Evolutionary conservation across 345 rosid genomes (phyloP).

Genomic region (Zanthoxylum bungeanum): DNA sequence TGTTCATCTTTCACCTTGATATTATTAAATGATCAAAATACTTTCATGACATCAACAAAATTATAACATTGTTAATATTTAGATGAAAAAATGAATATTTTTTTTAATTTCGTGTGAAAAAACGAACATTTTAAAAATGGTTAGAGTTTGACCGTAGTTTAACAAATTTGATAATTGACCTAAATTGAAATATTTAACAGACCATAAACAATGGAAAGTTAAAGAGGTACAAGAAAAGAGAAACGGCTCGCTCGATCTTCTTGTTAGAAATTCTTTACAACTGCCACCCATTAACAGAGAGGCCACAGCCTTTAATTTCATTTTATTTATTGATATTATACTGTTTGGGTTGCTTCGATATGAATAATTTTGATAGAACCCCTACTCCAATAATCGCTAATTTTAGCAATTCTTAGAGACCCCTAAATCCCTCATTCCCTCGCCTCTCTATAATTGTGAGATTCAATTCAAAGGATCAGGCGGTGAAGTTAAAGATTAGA

Average conservation of each 20-base stretch:
- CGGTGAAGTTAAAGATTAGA: neutral
- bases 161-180: too few relatives aligned
- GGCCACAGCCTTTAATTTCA: constrained; percentile 46
- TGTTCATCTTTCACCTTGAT: too few relatives aligned
- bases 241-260: constrained; percentile 27
- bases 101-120: too few relatives aligned
- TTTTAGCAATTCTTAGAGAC: constrained; percentile 1
- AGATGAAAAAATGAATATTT: too few relatives aligned
- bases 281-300: constrained; percentile 59
- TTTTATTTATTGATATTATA: neutral
- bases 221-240: constrained; percentile 23
- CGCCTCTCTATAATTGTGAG: neutral
- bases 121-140: too few relatives aligned
- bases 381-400: neutral
- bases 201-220: neutral
- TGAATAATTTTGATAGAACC: constrained; percentile 8
- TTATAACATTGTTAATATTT: too few relatives aligned
- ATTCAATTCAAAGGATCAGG: constrained; percentile 1
- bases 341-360: neutral
- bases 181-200: neutral
- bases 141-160: too few relatives aligned
- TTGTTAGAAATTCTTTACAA: constrained; percentile 19
- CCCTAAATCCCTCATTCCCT: neutral
- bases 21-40: too few relatives aligned
- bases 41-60: too few relatives aligned